These are phyloP conservation scores for Penicillium sp. DNA, from an alignment of 2,329 filamentous ascomycete species.

Conservation along the genomic window DNA sequence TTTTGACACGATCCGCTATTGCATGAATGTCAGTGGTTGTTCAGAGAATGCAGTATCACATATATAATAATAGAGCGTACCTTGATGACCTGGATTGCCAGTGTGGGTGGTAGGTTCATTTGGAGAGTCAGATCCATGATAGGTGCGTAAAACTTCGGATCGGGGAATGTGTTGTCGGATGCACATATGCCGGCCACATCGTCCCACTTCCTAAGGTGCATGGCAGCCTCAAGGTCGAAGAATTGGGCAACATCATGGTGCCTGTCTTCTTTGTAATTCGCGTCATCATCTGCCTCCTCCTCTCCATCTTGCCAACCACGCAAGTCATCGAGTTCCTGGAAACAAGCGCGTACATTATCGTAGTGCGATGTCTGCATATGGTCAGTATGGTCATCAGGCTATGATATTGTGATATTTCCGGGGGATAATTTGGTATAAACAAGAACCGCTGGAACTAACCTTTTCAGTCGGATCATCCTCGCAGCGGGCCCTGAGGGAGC, in stretches of 20 bases:
- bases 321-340: background rate
- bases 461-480: background rate
- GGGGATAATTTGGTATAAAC: background rate
- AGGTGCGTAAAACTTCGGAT: background rate
- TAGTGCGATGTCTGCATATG: background rate
- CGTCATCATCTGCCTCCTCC: background rate
- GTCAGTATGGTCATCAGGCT: background rate
- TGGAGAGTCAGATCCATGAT: conserved; percentile 1
- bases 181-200: background rate
- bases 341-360: background rate
- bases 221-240: conserved; percentile 3
- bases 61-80: background rate
- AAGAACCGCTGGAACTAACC: background rate
- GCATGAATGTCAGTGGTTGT: background rate
- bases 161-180: background rate
- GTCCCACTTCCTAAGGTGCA: background rate
- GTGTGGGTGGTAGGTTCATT: background rate
- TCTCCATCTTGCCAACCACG: conserved; percentile 2
- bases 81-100: background rate
- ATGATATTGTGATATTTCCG: too few relatives aligned
- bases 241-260: background rate
- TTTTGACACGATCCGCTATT: background rate
- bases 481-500: background rate
- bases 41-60: background rate
- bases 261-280: background rate